A percentile compares a stretch with the other conserved stretches of the same genome.
Conservation (phyloP, 1,139 yeast genomes). For the Magnusiomyces tetraspermus region DNA sequence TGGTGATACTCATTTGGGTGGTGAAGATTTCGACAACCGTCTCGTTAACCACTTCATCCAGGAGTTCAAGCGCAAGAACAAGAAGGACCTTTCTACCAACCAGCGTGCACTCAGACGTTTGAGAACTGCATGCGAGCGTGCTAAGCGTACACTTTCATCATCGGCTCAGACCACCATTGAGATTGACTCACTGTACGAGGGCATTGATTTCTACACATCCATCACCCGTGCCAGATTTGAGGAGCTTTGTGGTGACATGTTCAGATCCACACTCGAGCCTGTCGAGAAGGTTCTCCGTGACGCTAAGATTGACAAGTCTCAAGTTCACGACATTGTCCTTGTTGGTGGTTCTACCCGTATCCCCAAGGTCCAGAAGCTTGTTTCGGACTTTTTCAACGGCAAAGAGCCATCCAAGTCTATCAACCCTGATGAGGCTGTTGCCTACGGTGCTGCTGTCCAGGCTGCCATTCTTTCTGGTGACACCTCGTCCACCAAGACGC, state of each 20-base stretch:
- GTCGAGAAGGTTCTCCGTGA: conserved; percentile 98
- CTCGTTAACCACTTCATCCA: conserved; percentile 87
- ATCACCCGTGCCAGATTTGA: conserved; percentile 99
- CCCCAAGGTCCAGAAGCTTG: conserved; percentile 97
- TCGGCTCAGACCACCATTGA: conserved; percentile 95
- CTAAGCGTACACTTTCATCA: conserved; percentile 96
- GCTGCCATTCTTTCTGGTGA: conserved; percentile 91
- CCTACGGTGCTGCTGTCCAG: conserved; percentile 94
- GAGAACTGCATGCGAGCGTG: conserved; percentile 99
- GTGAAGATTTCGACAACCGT: conserved; percentile 98
- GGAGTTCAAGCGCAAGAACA: conserved; percentile 96
- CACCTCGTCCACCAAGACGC: conserved; percentile 60
- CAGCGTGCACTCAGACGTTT: conserved; percentile 97
- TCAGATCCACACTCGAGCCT: conserved; percentile 94
- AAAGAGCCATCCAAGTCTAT: conserved; percentile 36
- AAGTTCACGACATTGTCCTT: conserved; percentile 90
- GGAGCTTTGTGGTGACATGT: conserved; percentile 90
- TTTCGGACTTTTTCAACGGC: conserved; percentile 97
- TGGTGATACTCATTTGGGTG: conserved; percentile 99
- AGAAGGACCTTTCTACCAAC: conserved; percentile 81
- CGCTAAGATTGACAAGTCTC: conserved; percentile 81
- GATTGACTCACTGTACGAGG: conserved; percentile 93
- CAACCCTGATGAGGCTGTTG: conserved; percentile 53
- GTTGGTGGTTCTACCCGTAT: conserved; percentile 99
- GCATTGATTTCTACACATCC: conserved; percentile 93